phyloP scores from a whole-genome alignment of 2,329 filamentous ascomycete species.

The Colletotrichum chlorophyti region DNA sequence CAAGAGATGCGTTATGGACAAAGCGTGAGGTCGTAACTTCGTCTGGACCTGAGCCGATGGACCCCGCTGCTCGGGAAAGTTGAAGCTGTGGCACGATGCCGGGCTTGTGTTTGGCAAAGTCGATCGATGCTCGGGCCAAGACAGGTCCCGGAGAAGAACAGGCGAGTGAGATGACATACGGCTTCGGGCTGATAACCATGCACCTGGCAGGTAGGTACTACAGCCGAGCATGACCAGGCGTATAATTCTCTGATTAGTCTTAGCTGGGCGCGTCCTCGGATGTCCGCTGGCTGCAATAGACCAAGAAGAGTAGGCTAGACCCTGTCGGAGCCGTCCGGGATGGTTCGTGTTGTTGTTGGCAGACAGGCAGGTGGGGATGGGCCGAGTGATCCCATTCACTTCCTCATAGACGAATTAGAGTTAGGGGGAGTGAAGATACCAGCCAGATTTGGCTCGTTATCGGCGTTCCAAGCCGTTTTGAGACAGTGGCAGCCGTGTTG shows the following conservation, averaged over 20 bases:
- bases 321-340: conserved; percentile 10
- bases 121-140: conserved; percentile 16
- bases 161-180: conserved; percentile 17
- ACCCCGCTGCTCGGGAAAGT: conserved; percentile 17
- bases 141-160: neutral
- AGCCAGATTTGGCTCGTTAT: neutral
- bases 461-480: neutral
- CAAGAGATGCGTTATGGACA: conserved; percentile 5
- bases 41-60: neutral
- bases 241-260: conserved; percentile 12
- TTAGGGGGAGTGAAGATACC: neutral
- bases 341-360: neutral
- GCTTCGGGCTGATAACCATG: conserved; percentile 20
- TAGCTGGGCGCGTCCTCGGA: conserved; percentile 16
- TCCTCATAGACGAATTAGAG: conserved; percentile 4
- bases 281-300: conserved; percentile 20
- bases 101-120: conserved; percentile 3
- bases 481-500: conserved; percentile 6
- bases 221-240: conserved; percentile 9
- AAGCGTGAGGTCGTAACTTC: conserved; percentile 9
- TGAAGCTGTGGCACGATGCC: conserved; percentile 21
- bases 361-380: neutral
- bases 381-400: neutral
- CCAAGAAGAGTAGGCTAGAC: conserved; percentile 1
- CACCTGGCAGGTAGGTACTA: conserved; percentile 16